A percentile compares a stretch with the other conserved stretches of the same genome.
Conservation (phyloP, 1,284 basidiomycete genomes). For the Coniophora puteana region DNA sequence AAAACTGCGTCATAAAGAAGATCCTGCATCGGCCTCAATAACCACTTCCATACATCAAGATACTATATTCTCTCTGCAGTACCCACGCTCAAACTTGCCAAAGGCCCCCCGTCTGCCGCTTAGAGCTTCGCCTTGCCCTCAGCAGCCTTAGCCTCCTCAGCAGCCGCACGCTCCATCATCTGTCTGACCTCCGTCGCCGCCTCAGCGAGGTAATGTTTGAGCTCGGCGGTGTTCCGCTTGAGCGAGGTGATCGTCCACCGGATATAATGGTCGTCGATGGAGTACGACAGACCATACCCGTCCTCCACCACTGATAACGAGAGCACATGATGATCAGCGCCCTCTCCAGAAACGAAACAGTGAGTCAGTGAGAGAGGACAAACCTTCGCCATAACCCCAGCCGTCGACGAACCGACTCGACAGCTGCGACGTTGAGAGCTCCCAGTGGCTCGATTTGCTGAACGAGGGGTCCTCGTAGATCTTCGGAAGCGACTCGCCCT, state of each 20-base stretch:
- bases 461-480: constrained; percentile 82
- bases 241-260: constrained; percentile 92
- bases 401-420: constrained; percentile 84
- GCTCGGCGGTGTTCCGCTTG: constrained; percentile 59
- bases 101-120: no score
- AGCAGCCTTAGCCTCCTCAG: constrained; percentile 23
- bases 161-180: constrained; percentile 71
- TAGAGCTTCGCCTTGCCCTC: constrained; percentile 28
- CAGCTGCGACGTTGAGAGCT: constrained; percentile 88
- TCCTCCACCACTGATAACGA: constrained; percentile 89
- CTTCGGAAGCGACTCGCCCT: constrained; percentile 74
- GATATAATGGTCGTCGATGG: constrained; percentile 85
- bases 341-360: background rate
- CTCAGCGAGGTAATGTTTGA: constrained; percentile 73
- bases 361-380: constrained; percentile 22
- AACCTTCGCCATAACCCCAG: constrained; percentile 97
- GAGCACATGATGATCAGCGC: constrained; percentile 7
- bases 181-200: constrained; percentile 73
- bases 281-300: constrained; percentile 92
- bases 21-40: no score
- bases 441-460: constrained; percentile 80
- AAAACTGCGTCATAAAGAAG: no score
- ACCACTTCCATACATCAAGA: no score
- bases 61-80: no score
- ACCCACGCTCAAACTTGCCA: no score